Conservation (phyloP, 2,329 filamentous ascomycete species). For the Botrytis fragariae region DNA sequence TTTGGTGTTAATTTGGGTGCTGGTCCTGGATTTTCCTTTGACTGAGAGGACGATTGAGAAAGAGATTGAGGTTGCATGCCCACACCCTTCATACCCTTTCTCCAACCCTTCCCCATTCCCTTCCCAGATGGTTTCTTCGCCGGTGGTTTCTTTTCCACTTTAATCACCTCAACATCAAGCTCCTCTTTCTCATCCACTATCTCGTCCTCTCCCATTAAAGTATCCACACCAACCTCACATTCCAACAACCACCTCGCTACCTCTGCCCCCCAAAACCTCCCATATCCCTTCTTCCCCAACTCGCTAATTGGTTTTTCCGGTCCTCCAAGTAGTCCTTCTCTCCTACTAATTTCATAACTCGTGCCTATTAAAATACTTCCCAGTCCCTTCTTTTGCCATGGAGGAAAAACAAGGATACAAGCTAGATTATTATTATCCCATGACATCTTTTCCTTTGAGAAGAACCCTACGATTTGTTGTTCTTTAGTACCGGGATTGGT, state of each 20-base stretch:
- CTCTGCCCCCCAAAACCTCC: conserved; percentile 81
- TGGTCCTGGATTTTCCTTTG: neutral
- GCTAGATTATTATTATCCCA: conserved; percentile 99
- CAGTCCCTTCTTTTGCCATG: conserved; percentile 88
- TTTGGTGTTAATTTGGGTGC: neutral
- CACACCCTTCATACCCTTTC: conserved; percentile 19
- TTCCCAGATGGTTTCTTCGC: conserved; percentile 13
- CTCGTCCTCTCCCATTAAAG: conserved; percentile 40
- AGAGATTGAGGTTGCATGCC: conserved; percentile 14
- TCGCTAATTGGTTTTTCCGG: conserved; percentile 93
- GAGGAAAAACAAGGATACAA: conserved; percentile 93
- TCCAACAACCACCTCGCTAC: conserved; percentile 67
- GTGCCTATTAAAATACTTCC: conserved; percentile 88
- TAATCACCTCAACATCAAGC: conserved; percentile 49
- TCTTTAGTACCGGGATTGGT: conserved; percentile 49
- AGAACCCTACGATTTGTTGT: conserved; percentile 82
- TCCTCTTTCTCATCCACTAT: conserved; percentile 34
- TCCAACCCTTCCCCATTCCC: conserved; percentile 20
- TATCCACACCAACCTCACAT: conserved; percentile 28
- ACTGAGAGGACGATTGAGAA: neutral
- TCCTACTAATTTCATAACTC: conserved; percentile 85
- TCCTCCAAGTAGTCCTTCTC: conserved; percentile 81
- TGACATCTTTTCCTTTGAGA: conserved; percentile 97
- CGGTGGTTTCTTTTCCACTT: neutral
- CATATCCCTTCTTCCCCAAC: conserved; percentile 78